These are phyloP conservation scores for Moringa oleifera DNA, from an alignment of 345 rosid genomes.

Conservation along the genomic window DNA sequence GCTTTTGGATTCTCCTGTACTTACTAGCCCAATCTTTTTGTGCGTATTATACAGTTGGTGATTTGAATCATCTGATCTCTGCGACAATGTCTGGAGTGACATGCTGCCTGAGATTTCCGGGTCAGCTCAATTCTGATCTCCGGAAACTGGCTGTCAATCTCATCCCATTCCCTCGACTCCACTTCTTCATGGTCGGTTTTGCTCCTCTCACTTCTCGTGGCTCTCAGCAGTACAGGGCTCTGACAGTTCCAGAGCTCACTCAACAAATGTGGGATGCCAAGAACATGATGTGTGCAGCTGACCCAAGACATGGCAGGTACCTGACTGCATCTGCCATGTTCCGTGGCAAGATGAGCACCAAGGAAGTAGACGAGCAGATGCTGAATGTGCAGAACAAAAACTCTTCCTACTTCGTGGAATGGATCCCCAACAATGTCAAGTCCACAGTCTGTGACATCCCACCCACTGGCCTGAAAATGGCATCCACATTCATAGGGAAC, in stretches of 20 bases:
- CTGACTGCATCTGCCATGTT: conserved; percentile 74
- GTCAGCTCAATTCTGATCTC: conserved; percentile 65
- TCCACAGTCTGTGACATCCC: conserved; percentile 79
- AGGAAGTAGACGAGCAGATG: conserved; percentile 74
- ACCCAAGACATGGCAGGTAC: conserved; percentile 67
- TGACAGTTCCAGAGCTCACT: conserved; percentile 70
- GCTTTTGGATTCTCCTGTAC: too few species aligned
- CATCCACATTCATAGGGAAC: conserved; percentile 64
- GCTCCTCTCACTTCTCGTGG: conserved; percentile 86
- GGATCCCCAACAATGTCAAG: conserved; percentile 75
- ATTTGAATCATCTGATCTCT: conserved; percentile 63
- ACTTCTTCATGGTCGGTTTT: conserved; percentile 77
- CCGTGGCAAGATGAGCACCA: conserved; percentile 79
- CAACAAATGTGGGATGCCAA: conserved; percentile 85
- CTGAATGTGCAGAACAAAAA: conserved; percentile 68
- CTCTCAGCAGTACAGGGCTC: conserved; percentile 65
- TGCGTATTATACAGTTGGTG: conserved; percentile 39
- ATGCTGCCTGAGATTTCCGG: conserved; percentile 72
- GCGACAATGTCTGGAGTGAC: conserved; percentile 77
- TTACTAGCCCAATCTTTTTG: not conserved
- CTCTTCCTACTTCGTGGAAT: conserved; percentile 62
- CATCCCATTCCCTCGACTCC: conserved; percentile 72
- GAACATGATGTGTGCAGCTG: conserved; percentile 85
- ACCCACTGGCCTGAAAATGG: conserved; percentile 69
- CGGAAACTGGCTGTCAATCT: conserved; percentile 69